phyloP scores from a whole-genome alignment of 176 grass and related monocot species.

The Guadua angustifolia region DNA sequence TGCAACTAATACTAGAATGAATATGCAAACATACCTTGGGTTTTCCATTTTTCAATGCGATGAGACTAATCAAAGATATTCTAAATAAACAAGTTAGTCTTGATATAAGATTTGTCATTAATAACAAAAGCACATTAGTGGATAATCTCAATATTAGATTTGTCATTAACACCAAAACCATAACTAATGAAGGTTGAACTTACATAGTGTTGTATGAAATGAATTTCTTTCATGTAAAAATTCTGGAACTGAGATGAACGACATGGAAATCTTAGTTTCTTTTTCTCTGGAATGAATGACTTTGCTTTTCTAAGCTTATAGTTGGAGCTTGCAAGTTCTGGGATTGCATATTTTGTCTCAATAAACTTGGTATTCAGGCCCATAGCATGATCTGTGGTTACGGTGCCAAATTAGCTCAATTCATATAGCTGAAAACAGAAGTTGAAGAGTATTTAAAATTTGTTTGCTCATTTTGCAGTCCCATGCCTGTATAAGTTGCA shows the following conservation, averaged over 20 bases:
- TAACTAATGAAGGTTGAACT: too few species aligned
- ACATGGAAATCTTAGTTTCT: slow-evolving; percentile 13
- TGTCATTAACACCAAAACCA: too few species aligned
- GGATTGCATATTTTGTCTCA: slow-evolving; percentile 32
- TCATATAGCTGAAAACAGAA: not conserved
- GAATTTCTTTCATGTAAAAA: slow-evolving; percentile 5
- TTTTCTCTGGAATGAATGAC: slow-evolving; percentile 8
- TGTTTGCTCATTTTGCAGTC: not conserved
- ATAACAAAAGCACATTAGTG: too few species aligned
- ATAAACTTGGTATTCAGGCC: slow-evolving; percentile 12
- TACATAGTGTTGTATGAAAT: slow-evolving; percentile 42
- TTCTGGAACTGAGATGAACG: slow-evolving; percentile 15
- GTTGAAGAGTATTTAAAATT: slow-evolving; percentile 16
- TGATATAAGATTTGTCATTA: too few species aligned
- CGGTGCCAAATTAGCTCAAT: not conserved
- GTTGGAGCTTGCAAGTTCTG: not conserved
- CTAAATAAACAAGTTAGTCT: too few species aligned
- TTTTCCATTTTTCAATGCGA: too few species aligned
- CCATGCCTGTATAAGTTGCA: slow-evolving; percentile 16
- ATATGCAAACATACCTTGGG: too few species aligned
- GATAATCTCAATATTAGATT: too few species aligned
- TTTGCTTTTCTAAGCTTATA: slow-evolving; percentile 17
- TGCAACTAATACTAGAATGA: too few species aligned
- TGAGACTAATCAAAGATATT: too few species aligned
- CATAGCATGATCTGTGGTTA: not conserved